These are phyloP conservation scores for Rhinocladiella similis DNA, from an alignment of 2,329 filamentous ascomycete species.

Conservation along the genomic window DNA sequence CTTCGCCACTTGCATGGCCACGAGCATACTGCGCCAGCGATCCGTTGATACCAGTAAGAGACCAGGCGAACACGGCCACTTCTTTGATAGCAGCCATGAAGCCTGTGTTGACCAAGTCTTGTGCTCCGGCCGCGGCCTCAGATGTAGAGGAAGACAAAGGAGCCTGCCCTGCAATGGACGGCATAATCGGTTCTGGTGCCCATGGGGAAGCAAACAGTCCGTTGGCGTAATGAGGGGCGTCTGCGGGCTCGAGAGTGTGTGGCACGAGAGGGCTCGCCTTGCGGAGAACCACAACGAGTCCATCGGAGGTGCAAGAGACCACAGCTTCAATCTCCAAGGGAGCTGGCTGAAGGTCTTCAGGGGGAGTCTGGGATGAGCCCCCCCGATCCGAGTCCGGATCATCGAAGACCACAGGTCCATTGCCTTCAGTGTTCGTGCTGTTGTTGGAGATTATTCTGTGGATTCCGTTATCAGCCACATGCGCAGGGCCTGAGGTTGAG, in stretches of 20 bases:
- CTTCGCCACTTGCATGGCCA: slow-evolving; percentile 64
- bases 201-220: slow-evolving; percentile 79
- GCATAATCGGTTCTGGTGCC: slow-evolving; percentile 65
- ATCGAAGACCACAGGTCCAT: slow-evolving; percentile 46
- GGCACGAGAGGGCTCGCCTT: slow-evolving; percentile 71
- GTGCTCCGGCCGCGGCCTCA: slow-evolving; percentile 36
- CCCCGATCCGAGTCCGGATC: slow-evolving; percentile 30
- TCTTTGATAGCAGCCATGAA: slow-evolving; percentile 81
- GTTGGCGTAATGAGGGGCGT: slow-evolving; percentile 50
- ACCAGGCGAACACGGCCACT: slow-evolving; percentile 86
- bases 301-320: slow-evolving; percentile 88
- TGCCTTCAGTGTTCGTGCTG: slow-evolving; percentile 42
- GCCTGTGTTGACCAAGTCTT: slow-evolving; percentile 43
- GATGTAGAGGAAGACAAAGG: slow-evolving; percentile 36
- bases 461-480: neutral
- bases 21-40: slow-evolving; percentile 65
- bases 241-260: slow-evolving; percentile 50
- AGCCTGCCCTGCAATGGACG: slow-evolving; percentile 22
- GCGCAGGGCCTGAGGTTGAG: neutral
- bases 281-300: slow-evolving; percentile 77
- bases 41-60: slow-evolving; percentile 76
- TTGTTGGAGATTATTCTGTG: slow-evolving; percentile 40
- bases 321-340: slow-evolving; percentile 79
- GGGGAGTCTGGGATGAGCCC: slow-evolving; percentile 23
- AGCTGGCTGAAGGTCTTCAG: slow-evolving; percentile 9